Conservation (phyloP, 768 basidiomycete genomes). For the Lactarius hengduanensis region DNA sequence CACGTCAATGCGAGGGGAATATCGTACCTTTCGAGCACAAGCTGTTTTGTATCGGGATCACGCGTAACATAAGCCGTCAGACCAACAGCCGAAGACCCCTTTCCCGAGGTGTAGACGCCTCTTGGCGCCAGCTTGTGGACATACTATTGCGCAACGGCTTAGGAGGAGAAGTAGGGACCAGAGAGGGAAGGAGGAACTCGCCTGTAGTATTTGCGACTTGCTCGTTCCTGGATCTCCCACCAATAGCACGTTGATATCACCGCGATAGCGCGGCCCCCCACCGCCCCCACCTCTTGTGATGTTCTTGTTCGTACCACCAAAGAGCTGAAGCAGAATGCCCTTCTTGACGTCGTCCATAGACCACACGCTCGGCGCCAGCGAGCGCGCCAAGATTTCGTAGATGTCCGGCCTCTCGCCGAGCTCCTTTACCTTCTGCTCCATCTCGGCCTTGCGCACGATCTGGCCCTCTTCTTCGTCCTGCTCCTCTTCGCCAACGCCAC, state of each 20-base stretch:
- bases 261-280: constrained; percentile 94
- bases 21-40: constrained; percentile 88
- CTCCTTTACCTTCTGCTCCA: constrained; percentile 74
- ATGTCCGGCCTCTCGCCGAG: constrained; percentile 76
- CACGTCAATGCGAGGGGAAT: background rate
- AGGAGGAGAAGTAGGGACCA: constrained; percentile 6
- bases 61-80: constrained; percentile 97
- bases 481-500: constrained; percentile 64
- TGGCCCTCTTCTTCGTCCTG: constrained; percentile 45
- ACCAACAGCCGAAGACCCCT: constrained; percentile 98
- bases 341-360: constrained; percentile 99
- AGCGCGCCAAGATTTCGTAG: constrained; percentile 81
- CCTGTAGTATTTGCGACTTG: constrained; percentile 95
- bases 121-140: constrained; percentile 98
- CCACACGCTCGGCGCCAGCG: constrained; percentile 94
- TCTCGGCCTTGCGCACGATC: constrained; percentile 54
- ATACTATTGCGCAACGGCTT: constrained; percentile 54
- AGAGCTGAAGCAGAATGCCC: constrained; percentile 92
- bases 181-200: constrained; percentile 35
- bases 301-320: constrained; percentile 97
- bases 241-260: constrained; percentile 95
- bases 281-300: constrained; percentile 91
- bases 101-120: constrained; percentile 96
- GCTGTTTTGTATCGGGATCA: constrained; percentile 97
- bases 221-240: constrained; percentile 97